A percentile compares a stretch with the other conserved stretches of the same genome.
These are phyloP conservation scores for Aleurites moluccanus DNA, from an alignment of 441 rosid species.

Conservation along the genomic window DNA sequence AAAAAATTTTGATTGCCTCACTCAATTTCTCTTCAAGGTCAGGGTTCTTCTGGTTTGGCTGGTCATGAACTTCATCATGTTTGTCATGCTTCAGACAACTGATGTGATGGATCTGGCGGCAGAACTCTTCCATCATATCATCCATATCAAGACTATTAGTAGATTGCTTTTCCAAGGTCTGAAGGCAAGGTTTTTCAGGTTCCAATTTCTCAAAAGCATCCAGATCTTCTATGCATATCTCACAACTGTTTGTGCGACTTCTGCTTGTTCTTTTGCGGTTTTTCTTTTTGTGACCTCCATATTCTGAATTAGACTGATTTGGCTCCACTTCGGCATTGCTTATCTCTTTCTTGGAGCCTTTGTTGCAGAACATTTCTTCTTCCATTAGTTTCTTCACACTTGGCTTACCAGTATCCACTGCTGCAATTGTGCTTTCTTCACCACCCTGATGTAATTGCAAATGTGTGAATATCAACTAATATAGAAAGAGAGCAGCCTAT, in stretches of 20 bases:
- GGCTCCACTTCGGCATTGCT: conserved; percentile 43
- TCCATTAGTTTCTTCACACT: conserved; percentile 92
- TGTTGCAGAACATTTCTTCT: conserved; percentile 73
- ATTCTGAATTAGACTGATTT: conserved; percentile 41
- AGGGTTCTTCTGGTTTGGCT: conserved; percentile 34
- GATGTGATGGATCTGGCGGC: conserved; percentile 52
- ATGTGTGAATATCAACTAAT: conserved; percentile 20
- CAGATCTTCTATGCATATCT: conserved; percentile 36
- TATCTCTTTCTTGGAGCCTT: conserved; percentile 39
- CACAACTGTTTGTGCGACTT: conserved; percentile 57
- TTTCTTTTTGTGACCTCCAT: conserved; percentile 49
- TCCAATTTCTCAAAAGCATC: conserved; percentile 41
- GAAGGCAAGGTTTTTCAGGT: conserved; percentile 34
- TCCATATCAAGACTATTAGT: conserved; percentile 46
- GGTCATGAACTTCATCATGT: conserved; percentile 32
- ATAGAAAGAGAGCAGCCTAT: conserved; percentile 26
- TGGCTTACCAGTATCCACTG: conserved; percentile 44
- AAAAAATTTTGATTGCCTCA: conserved; percentile 63
- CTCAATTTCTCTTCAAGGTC: conserved; percentile 70
- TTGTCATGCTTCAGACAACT: conserved; percentile 39
- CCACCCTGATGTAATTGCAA: conserved; percentile 39
- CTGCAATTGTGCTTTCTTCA: conserved; percentile 25
- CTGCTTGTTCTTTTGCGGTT: conserved; percentile 50
- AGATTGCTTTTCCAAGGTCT: conserved; percentile 34
- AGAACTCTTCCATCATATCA: conserved; percentile 66